Percentiles rank a stretch among this genome's conserved stretches.
Evolutionary conservation across 225 moss, liverwort and hornwort genomes (phyloP).

Genomic region (Straminergon stramineum): DNA sequence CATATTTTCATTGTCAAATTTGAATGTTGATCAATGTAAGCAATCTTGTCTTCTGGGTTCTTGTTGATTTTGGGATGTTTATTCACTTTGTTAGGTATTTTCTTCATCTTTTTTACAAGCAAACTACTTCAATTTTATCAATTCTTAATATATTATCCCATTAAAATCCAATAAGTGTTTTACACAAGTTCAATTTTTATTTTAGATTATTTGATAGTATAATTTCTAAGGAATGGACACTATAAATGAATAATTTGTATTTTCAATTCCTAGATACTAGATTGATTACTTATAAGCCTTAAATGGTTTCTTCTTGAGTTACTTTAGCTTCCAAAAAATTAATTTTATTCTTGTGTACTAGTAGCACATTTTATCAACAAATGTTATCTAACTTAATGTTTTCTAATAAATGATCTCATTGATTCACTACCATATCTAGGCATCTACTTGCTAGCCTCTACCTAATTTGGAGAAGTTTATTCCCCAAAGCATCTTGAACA

Average conservation of each 20-base stretch:
- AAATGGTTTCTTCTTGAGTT: no score
- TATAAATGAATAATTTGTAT: no score
- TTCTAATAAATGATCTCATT: neutral
- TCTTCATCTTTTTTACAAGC: no score
- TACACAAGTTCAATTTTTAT: no score
- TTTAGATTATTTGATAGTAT: no score
- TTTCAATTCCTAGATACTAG: neutral
- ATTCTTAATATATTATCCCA: neutral
- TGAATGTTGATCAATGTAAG: no score
- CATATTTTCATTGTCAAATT: neutral
- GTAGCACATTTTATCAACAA: neutral
- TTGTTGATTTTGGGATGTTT: neutral
- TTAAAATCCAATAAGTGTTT: neutral
- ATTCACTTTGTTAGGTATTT: neutral
- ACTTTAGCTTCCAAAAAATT: neutral
- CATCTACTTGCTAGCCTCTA: neutral
- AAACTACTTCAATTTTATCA: neutral
- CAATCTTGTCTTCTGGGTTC: accelerated
- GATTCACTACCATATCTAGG: neutral
- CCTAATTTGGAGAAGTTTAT: neutral
- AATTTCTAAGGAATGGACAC: no score
- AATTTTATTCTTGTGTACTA: neutral
- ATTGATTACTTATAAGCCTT: neutral
- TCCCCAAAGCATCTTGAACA: neutral
- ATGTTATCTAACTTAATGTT: no score